Conservation (phyloP, 2,329 filamentous ascomycete species). For the Fusarium longipes region DNA sequence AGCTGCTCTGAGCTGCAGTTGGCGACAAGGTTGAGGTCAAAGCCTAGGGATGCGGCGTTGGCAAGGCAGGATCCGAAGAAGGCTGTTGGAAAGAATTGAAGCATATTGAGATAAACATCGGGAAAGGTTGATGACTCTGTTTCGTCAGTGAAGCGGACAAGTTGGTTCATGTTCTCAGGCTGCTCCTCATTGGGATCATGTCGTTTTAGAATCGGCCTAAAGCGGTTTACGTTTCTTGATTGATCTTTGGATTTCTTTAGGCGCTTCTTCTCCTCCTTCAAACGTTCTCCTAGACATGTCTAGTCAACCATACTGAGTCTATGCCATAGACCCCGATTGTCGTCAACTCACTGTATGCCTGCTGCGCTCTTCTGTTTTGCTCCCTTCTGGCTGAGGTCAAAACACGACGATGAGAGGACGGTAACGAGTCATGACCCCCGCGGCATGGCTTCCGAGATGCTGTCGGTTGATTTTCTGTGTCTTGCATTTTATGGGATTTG, state of each 20-base stretch:
- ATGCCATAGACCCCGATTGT: rapidly evolving
- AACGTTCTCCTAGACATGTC: conserved; percentile 22
- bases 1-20: conserved; percentile 23
- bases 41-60: conserved; percentile 38
- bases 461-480: rapidly evolving
- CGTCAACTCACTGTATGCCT: conserved; percentile 36
- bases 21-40: conserved; percentile 24
- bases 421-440: neutral
- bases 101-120: conserved; percentile 26
- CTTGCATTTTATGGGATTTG: neutral
- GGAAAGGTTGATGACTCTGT: neutral
- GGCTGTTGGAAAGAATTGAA: conserved; percentile 29
- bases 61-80: conserved; percentile 38
- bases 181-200: neutral
- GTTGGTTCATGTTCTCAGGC: neutral
- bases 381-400: conserved; percentile 41
- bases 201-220: conserved; percentile 5
- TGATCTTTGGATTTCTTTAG: neutral
- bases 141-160: neutral
- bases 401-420: conserved; percentile 17
- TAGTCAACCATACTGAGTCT: rapidly evolving
- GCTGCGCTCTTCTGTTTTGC: conserved; percentile 44
- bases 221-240: neutral
- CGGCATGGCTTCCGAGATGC: neutral
- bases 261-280: conserved; percentile 17